These are phyloP conservation scores for Pyrenochaeta sp. DNA, from an alignment of 2,329 filamentous ascomycete species.

Conservation along the genomic window DNA sequence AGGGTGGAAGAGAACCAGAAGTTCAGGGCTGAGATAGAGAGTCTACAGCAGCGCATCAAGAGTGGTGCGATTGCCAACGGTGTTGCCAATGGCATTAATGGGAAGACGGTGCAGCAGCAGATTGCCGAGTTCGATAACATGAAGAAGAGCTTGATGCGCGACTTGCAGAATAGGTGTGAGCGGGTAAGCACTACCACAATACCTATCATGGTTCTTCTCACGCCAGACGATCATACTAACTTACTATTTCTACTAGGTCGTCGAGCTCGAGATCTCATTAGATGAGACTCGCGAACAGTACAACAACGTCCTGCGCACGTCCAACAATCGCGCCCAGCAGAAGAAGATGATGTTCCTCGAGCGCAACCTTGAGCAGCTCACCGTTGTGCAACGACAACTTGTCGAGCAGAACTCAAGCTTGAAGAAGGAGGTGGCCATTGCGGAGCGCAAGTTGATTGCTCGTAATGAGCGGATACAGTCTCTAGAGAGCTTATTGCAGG, in stretches of 20 bases:
- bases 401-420: slow-evolving; percentile 94
- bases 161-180: slow-evolving; percentile 97
- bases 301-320: slow-evolving; percentile 95
- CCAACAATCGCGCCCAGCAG: slow-evolving; percentile 97
- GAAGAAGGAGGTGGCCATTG: slow-evolving; percentile 99
- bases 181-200: slow-evolving; percentile 61
- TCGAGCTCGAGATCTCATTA: slow-evolving; percentile 96
- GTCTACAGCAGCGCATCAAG: slow-evolving; percentile 78
- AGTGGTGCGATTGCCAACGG: slow-evolving; percentile 69
- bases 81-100: slow-evolving; percentile 66
- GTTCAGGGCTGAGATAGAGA: slow-evolving; percentile 81
- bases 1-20: slow-evolving; percentile 84
- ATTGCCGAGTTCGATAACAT: slow-evolving; percentile 98
- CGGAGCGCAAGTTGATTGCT: slow-evolving; percentile 94
- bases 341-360: slow-evolving; percentile 99
- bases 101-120: slow-evolving; percentile 95
- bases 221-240: background rate
- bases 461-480: slow-evolving; percentile 96
- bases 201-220: slow-evolving; percentile 25
- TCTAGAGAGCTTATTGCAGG: slow-evolving; percentile 88
- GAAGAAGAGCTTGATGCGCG: slow-evolving; percentile 99
- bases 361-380: slow-evolving; percentile 96
- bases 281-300: slow-evolving; percentile 99
- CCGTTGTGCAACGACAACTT: slow-evolving; percentile 94
- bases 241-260: slow-evolving; percentile 60